phyloP scores from a whole-genome alignment of 495 filamentous ascomycete genomes.

The Penicillium angulare region DNA sequence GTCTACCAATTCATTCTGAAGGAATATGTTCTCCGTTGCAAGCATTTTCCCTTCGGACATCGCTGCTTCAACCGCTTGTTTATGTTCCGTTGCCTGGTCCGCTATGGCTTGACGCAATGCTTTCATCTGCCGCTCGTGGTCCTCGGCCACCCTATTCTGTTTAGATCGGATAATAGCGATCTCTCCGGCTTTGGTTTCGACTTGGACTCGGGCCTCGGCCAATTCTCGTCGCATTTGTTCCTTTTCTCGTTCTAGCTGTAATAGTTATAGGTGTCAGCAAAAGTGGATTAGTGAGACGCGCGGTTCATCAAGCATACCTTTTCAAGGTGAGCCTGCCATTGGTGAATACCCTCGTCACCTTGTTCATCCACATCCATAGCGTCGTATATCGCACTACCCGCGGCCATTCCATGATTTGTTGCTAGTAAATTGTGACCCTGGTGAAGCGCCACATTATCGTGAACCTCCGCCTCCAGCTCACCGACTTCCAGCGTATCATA shows the following conservation, averaged over 20 bases:
- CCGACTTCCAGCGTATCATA: conserved; percentile 57
- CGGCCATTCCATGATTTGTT: conserved; percentile 3
- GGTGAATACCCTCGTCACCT: conserved; percentile 7
- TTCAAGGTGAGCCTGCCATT: conserved; percentile 18
- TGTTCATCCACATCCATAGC: conserved; percentile 34
- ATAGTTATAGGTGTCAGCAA: conserved; percentile 22
- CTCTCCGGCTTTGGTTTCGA: conserved; percentile 61
- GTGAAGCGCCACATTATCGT: conserved; percentile 38
- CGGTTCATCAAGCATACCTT: background rate
- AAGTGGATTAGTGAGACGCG: background rate
- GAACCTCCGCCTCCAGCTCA: conserved; percentile 52
- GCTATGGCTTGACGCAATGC: conserved; percentile 53
- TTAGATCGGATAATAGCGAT: conserved; percentile 67
- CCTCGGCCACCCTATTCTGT: conserved; percentile 50
- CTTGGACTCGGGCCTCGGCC: conserved; percentile 46
- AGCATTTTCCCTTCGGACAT: conserved; percentile 58
- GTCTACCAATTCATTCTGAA: conserved; percentile 64
- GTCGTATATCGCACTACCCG: conserved; percentile 13
- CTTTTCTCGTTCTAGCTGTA: conserved; percentile 54
- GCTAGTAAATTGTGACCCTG: conserved; percentile 11
- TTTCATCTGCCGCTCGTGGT: conserved; percentile 54
- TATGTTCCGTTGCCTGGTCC: conserved; percentile 54
- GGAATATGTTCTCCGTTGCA: conserved; percentile 61
- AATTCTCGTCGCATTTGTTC: conserved; percentile 47
- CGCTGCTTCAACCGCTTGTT: conserved; percentile 54